Evolutionary conservation across 2,329 filamentous ascomycete genomes (phyloP), one percentile per base, ranked within the genome.

Genomic region (Fusarium sp.): DNA sequence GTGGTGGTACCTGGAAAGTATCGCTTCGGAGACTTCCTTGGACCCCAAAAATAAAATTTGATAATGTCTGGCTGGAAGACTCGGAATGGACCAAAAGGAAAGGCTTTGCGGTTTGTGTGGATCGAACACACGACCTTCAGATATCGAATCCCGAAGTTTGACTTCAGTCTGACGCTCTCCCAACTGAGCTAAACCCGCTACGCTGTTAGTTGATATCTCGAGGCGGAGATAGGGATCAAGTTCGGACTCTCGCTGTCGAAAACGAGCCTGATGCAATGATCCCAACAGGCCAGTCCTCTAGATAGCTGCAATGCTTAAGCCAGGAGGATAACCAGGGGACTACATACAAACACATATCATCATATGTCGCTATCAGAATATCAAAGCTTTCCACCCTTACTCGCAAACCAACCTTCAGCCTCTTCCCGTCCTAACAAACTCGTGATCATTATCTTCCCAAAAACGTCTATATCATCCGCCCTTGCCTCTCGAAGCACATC

Each of bases 391-490:
- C 61, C 62, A n/a, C 69, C 74, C 31, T 42, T 62, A 15, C 60
- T 70, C 4, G 57, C 69, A 54, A 77, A 75, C 75, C 74, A 77
- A 2, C 69, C 71, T 35, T 73, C 72, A 1, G 74, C 68, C 38
- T 77, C 76, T 6, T 75, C 74, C 7, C 71, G 61, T 2, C 75
- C 75, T 44, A 76, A 2, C 41, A 72, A 39, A 12, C 69, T 67
- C 29, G 73, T 70, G 24, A 77, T 68, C 35, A 75, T 65, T 22
- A 78, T 75, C 61, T 57, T 72, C 7, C 79, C 77, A 76, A 82
- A 81, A 55, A 72, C 34, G 69, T 83, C 75, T 58, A 83, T 73
- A 52, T 77, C 72, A 64, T 80, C 72, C 58, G 79, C 75, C 74
- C 71, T 68, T 46, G 80, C 75, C 67, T 74, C 69, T 7, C 54